These are phyloP conservation scores for Cyanodermella asteris DNA, from an alignment of 2,329 filamentous ascomycete genomes.

Conservation along the genomic window DNA sequence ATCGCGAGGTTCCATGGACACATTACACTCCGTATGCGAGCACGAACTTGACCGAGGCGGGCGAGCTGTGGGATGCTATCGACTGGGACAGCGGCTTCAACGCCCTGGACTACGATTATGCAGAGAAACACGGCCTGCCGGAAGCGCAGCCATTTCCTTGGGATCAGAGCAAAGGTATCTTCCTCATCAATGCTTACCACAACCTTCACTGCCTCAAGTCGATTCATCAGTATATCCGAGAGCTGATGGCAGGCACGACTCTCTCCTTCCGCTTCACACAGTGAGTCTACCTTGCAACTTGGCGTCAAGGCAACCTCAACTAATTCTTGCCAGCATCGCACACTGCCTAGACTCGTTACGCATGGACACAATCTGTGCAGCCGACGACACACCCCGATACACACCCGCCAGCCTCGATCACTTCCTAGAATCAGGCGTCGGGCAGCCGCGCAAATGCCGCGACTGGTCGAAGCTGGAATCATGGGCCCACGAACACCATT, in stretches of 20 bases:
- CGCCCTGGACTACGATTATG: constrained; percentile 9
- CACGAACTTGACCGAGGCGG: too few relatives aligned
- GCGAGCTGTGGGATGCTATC: constrained; percentile 2
- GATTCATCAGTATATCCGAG: too few relatives aligned
- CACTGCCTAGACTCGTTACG: constrained; percentile 13
- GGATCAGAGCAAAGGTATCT: constrained; percentile 12
- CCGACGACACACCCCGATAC: constrained; percentile 13
- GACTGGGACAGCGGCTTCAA: constrained; percentile 7
- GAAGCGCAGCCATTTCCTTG: constrained; percentile 13
- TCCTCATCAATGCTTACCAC: constrained; percentile 13
- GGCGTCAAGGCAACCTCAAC: constrained; percentile 2
- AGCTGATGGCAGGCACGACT: too few relatives aligned
- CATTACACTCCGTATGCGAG: neutral
- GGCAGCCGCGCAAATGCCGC: constrained; percentile 11
- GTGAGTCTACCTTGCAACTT: constrained; percentile 1
- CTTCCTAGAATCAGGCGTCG: constrained; percentile 7
- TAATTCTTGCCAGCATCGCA: constrained; percentile 5
- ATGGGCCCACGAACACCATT: constrained; percentile 9
- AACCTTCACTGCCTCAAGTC: constrained; percentile 15
- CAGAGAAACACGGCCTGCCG: constrained; percentile 7
- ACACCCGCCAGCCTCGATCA: constrained; percentile 5
- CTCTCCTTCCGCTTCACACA: too few relatives aligned
- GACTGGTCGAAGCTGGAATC: constrained; percentile 11
- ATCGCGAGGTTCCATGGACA: neutral
- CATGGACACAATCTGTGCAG: constrained; percentile 12